Evolutionary conservation across 345 rosid species (phyloP).

Genomic region (Syzygium grande): DNA sequence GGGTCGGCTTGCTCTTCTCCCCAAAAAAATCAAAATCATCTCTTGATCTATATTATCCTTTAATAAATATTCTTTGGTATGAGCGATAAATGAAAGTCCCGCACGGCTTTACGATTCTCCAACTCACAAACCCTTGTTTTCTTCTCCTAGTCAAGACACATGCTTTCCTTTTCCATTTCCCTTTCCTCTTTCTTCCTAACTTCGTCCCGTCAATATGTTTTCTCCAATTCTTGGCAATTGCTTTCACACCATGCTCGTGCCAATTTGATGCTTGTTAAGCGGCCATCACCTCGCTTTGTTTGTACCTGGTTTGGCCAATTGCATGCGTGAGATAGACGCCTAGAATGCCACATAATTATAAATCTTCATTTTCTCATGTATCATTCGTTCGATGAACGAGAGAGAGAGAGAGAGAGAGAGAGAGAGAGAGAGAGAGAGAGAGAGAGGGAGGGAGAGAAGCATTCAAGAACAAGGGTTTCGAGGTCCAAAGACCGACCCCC

Average conservation of each 20-base stretch:
- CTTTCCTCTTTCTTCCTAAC: not conserved
- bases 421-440: not conserved
- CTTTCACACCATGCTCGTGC: not conserved
- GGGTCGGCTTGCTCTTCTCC: not conserved
- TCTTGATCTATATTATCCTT: not conserved
- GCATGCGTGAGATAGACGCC: not conserved
- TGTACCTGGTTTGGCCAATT: not conserved
- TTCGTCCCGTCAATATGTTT: not conserved
- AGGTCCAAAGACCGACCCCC: not conserved
- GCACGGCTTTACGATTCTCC: not conserved
- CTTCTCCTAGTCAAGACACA: not conserved
- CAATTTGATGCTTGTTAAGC: not conserved
- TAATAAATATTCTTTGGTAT: not conserved
- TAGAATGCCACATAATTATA: not conserved
- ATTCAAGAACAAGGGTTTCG: not conserved
- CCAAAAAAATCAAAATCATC: not conserved
- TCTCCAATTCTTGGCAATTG: not conserved
- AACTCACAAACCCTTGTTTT: not conserved
- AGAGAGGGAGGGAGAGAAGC: not conserved
- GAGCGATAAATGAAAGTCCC: not conserved
- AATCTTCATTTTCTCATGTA: not conserved
- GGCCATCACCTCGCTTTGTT: not conserved
- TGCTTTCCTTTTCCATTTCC: not conserved
- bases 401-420: not conserved
- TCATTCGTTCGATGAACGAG: not conserved